These are phyloP conservation scores for Adansonia digitata DNA, from an alignment of 345 rosid genomes.

Conservation along the genomic window DNA sequence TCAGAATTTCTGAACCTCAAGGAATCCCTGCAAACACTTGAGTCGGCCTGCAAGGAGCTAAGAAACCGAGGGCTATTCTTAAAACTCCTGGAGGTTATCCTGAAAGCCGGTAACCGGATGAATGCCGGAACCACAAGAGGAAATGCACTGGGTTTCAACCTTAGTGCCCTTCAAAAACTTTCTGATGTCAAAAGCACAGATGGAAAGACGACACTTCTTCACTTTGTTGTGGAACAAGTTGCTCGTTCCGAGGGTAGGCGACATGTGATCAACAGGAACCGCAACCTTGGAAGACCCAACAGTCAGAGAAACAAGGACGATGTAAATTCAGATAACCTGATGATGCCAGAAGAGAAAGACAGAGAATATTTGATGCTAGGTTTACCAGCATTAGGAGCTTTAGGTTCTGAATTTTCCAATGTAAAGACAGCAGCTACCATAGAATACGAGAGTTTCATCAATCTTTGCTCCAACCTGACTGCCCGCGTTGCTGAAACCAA, in stretches of 20 bases:
- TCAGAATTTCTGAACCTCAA: constrained; percentile 54
- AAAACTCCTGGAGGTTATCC: constrained; percentile 76
- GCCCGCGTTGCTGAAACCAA: constrained; percentile 39
- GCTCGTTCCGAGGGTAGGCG: constrained; percentile 58
- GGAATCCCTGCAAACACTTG: constrained; percentile 49
- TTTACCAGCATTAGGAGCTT: constrained; percentile 40
- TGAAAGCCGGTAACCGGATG: constrained; percentile 84
- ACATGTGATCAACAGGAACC: constrained; percentile 18
- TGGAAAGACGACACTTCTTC: constrained; percentile 77
- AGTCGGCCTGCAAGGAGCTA: constrained; percentile 60
- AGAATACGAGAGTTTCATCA: constrained; percentile 46
- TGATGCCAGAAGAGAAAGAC: constrained; percentile 37
- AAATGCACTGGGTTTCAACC: constrained; percentile 74
- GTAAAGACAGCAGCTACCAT: constrained; percentile 61
- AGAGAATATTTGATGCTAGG: constrained; percentile 46
- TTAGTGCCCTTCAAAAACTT: constrained; percentile 56
- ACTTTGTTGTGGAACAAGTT: constrained; percentile 78
- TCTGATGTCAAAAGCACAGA: constrained; percentile 70
- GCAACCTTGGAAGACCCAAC: constrained; percentile 18
- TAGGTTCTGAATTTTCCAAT: constrained; percentile 45
- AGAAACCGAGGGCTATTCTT: constrained; percentile 62
- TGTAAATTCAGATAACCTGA: constrained; percentile 15
- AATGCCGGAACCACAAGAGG: constrained; percentile 91
- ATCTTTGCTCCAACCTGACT: constrained; percentile 40
- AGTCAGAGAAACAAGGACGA: constrained; percentile 1